Percentiles rank a stretch among this genome's conserved stretches.
These are phyloP conservation scores for Bipolaris bicolor DNA, from an alignment of 2,329 filamentous ascomycete genomes.

Conservation along the genomic window DNA sequence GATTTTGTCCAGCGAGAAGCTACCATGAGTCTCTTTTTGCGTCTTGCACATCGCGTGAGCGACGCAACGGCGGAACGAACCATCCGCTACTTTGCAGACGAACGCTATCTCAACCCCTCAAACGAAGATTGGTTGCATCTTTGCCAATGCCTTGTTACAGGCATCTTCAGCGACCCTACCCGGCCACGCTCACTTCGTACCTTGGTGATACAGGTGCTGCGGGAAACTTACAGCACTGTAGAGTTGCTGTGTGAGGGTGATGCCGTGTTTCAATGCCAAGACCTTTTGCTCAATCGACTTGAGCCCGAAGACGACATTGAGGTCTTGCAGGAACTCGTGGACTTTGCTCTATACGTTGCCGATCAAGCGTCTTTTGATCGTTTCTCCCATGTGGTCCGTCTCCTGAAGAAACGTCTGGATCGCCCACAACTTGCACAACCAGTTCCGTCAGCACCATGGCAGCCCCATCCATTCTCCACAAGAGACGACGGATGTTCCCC, in stretches of 20 bases:
- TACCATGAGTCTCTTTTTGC: constrained; percentile 70
- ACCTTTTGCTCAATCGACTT: constrained; percentile 66
- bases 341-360: constrained; percentile 69
- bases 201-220: constrained; percentile 65
- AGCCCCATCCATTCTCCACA: constrained; percentile 21
- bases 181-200: constrained; percentile 69
- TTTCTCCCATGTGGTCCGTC: constrained; percentile 57
- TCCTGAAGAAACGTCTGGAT: constrained; percentile 50
- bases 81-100: constrained; percentile 71
- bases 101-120: constrained; percentile 74
- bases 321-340: constrained; percentile 69
- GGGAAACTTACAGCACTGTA: constrained; percentile 57
- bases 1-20: constrained; percentile 69
- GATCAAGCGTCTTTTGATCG: constrained; percentile 63
- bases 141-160: constrained; percentile 63
- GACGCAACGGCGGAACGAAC: constrained; percentile 69
- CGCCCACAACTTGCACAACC: constrained; percentile 27
- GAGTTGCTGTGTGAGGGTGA: constrained; percentile 64
- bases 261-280: constrained; percentile 64
- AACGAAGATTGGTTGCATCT: constrained; percentile 72
- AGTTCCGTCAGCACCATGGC: constrained; percentile 23
- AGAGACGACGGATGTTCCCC: constrained; percentile 53
- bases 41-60: constrained; percentile 66
- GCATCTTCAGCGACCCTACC: constrained; percentile 67
- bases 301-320: constrained; percentile 67